Evolutionary conservation across 306 rosid genomes (phyloP).

Genomic region (Vigna radiata): DNA sequence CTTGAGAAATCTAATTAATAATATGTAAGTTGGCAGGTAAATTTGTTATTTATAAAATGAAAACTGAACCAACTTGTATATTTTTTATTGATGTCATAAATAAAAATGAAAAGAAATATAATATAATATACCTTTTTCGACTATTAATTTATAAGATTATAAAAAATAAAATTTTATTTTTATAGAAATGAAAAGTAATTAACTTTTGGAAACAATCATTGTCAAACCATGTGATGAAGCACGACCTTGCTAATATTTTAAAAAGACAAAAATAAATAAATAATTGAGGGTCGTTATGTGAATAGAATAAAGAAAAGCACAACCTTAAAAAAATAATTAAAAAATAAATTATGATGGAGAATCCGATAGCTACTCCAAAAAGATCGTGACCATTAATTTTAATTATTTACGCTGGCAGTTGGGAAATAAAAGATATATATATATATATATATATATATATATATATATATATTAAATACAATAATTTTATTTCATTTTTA

Average conservation of each 20-base stretch:
- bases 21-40: no score
- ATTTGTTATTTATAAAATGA: no score
- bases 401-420: neutral
- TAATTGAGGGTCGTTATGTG: neutral
- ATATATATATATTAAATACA: neutral
- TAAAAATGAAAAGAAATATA: neutral
- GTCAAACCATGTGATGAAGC: neutral
- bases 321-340: neutral
- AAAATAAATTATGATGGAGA: conserved; percentile 1
- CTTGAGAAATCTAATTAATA: no score
- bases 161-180: no score
- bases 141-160: neutral
- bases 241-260: neutral
- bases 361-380: neutral
- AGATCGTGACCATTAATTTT: neutral
- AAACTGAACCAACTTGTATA: no score
- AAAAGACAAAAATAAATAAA: neutral
- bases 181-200: neutral
- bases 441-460: no score
- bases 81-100: neutral
- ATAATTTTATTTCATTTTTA: neutral
- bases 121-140: neutral
- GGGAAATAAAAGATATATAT: neutral
- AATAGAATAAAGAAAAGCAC: neutral
- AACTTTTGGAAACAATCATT: neutral